Base-by-base conservation (phyloP, 2,329 filamentous ascomycete species). In the Ilyonectria sp. region DNA sequence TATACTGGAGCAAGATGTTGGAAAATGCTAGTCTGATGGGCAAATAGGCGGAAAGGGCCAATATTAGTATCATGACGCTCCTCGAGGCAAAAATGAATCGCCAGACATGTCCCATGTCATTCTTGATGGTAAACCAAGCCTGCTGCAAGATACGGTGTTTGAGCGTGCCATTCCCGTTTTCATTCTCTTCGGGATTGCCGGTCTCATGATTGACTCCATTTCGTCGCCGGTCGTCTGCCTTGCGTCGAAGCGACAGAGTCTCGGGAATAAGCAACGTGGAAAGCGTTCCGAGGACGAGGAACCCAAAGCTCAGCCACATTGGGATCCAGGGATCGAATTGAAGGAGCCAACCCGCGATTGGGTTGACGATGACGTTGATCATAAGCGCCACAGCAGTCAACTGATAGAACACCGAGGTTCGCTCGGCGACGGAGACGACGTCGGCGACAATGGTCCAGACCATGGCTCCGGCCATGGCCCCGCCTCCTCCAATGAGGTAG, bases 1-100 rank as follows among this genome's bases (percentile, higher is more conserved):
- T 80, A 71, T 89, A 89, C 71, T 90, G 88, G 2, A 89, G 71
- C 6, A 87, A 65, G 23, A 80, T 80, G 26, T 79, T 75, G 0
- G 78, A 46, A 6, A 81, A 60, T 9, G 78, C 75, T 15, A 82
- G 75, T 1, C 75, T 73, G 17, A 83, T 67, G 1, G 78, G 74
- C 9, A 65, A 69, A n/a, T 64, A 75, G n/a, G 74, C 31, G 0
- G 74, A 74, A 17, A 74, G 76, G 0, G 82, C 79, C 2, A 80
- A 4, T 19, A 84, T 78, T 4, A 86, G 78, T 13, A 82, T 63
- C 54, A 82, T 73, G 26, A 85, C 71, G 15, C 72, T 76, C 65
- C 72, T 78, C 6, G 85, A 84, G 2, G 74, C 74, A 17, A 84
- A 74, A 4, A 85, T 74, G 56, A 85, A 85, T 0, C 70, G 73